Base-by-base conservation (phyloP, 2,329 filamentous ascomycete species). In the Nigrograna mackinnonii region DNA sequence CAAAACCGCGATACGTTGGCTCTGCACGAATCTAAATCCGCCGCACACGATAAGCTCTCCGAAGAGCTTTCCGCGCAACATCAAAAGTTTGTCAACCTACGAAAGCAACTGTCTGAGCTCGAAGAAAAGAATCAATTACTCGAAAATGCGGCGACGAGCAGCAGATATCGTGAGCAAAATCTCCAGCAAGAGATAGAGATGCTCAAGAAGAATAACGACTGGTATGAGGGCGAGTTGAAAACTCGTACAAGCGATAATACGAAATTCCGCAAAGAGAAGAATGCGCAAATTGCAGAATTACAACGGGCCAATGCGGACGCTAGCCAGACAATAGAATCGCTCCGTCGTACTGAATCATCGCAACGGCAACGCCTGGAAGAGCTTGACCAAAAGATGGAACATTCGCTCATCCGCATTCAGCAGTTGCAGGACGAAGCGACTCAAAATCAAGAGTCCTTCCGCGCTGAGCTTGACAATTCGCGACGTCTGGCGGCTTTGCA, bases 261-360 rank as follows among this genome's bases (percentile, higher is more conserved):
- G 53, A 96, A 91, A 62, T 92, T 88, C 69, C 84, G 94, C 50
- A 97, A 96, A 64, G 94, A 99, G 65, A 97, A 96, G 77, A 89
- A 89, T 49, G 86, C 90, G 2, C 87, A 89, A 28, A 89, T 97
- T 55, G 82, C 91, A 6, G 89, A 95, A 59, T 81, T 99, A 20
- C 89, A 96, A 68, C 87, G 91, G 39, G 83, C 87, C 47, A 88
- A 92, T 54, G 92, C 97, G 55, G 94, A 99, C 54, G 83, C 87
- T 33, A 85, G 80, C 50, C 85, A 87, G 16, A 86, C 81, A 22
- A 79, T 91, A 39, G 90, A 96, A 41, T 80, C 86, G 7, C 74
- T 95, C 17, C 86, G 87, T 61, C 85, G 88, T 28, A 88, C 84
- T 28, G 91, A 96, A 62, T 83, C 88, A 46, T 82, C 87, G 20